phyloP scores from a whole-genome alignment of 1,139 yeast genomes.

The Sugiyamaella castrensis region DNA sequence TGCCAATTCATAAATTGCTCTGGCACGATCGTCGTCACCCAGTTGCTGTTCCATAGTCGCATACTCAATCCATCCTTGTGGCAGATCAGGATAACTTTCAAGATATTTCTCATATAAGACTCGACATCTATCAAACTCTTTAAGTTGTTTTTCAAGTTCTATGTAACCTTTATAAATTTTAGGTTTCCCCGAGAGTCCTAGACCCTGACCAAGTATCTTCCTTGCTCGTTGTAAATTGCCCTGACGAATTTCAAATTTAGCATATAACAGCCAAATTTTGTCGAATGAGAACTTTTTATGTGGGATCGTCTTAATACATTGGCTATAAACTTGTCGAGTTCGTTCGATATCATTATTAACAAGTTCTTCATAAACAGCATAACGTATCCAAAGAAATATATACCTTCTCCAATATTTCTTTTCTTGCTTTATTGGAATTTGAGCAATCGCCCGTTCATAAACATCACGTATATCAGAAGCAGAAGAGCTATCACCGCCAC shows the following conservation, averaged over 20 bases:
- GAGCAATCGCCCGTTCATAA: conserved; percentile 49
- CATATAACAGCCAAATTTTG: conserved; percentile 68
- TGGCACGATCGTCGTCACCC: conserved; percentile 68
- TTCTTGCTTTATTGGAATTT: conserved; percentile 38
- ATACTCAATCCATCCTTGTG: conserved; percentile 54
- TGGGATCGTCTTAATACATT: conserved; percentile 52
- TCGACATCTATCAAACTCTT: conserved; percentile 63
- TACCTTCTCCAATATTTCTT: conserved; percentile 62
- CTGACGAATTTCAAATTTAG: conserved; percentile 73
- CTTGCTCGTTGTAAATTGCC: conserved; percentile 53
- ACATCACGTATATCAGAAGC: conserved; percentile 34
- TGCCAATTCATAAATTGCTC: conserved; percentile 60
- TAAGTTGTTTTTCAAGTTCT: conserved; percentile 45
- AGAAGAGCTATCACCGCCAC: background rate
- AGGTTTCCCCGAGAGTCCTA: conserved; percentile 58
- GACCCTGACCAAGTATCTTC: conserved; percentile 65
- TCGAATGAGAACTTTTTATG: conserved; percentile 61
- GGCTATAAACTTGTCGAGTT: conserved; percentile 53
- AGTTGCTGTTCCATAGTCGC: conserved; percentile 65
- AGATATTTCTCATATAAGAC: conserved; percentile 66
- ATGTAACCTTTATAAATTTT: conserved; percentile 65
- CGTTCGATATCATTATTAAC: conserved; percentile 42
- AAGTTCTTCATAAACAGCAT: conserved; percentile 63
- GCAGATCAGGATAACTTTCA: conserved; percentile 48
- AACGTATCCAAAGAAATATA: conserved; percentile 66